These are phyloP conservation scores for Kockovaella imperatae DNA, from an alignment of 768 basidiomycete species.

Conservation along the genomic window DNA sequence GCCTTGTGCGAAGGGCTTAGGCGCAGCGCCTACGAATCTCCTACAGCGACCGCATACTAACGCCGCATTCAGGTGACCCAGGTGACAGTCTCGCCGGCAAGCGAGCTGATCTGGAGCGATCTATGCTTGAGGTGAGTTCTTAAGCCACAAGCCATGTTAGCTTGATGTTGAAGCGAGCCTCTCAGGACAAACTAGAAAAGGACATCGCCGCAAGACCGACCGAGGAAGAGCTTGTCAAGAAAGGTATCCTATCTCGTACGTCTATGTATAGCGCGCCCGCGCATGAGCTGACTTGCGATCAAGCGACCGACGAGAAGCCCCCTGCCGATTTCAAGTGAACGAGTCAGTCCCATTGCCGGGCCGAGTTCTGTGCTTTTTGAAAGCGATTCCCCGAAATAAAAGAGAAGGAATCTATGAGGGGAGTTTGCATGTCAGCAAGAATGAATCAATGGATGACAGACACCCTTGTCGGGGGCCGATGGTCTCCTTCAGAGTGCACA, in stretches of 20 bases:
- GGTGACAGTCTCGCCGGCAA: constrained; percentile 59
- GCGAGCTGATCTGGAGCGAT: constrained; percentile 55
- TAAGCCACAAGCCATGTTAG: neutral
- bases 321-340: constrained; percentile 12
- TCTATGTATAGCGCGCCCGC: neutral
- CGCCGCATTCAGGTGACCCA: constrained; percentile 50
- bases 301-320: constrained; percentile 26
- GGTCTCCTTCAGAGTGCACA: too few species aligned
- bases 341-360: too few species aligned
- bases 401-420: too few species aligned
- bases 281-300: neutral
- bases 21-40: too few species aligned
- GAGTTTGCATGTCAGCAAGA: too few species aligned
- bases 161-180: neutral
- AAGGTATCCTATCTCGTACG: constrained; percentile 55
- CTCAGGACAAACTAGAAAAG: constrained; percentile 60
- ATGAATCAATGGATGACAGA: too few species aligned
- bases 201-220: constrained; percentile 56
- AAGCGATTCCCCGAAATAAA: too few species aligned
- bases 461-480: too few species aligned
- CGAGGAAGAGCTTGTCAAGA: constrained; percentile 58
- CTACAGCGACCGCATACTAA: neutral
- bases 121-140: constrained; percentile 56
- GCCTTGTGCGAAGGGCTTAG: neutral
- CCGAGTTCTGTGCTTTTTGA: too few species aligned